These are phyloP conservation scores for Umbellularia californica DNA, from an alignment of 164 flowering plant species.

Conservation along the genomic window DNA sequence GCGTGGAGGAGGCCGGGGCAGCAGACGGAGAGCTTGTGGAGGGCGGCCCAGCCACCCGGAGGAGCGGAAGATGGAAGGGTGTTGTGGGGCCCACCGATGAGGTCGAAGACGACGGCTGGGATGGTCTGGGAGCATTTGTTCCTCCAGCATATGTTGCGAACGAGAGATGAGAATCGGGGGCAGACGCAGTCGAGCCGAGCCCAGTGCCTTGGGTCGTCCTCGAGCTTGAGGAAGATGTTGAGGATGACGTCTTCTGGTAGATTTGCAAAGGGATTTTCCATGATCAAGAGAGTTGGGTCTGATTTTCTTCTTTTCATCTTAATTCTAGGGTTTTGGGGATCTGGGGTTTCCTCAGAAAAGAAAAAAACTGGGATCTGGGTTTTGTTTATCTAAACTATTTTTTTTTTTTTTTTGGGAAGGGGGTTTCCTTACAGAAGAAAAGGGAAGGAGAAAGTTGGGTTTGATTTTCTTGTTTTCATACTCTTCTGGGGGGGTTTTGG, in stretches of 20 bases:
- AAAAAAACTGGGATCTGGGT: background rate
- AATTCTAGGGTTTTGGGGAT: background rate
- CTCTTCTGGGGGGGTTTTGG: background rate
- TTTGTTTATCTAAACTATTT: background rate
- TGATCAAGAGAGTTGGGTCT: background rate
- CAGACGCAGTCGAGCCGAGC: conserved; percentile 78
- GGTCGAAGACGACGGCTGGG: conserved; percentile 68
- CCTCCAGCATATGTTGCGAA: conserved; percentile 53
- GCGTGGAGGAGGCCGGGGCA: conserved; percentile 89
- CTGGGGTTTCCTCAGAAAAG: background rate
- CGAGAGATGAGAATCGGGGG: conserved; percentile 55
- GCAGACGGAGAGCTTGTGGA: conserved; percentile 81
- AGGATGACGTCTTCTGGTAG: conserved; percentile 79
- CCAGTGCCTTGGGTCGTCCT: conserved; percentile 80
- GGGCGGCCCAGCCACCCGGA: conserved; percentile 71
- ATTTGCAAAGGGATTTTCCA: conserved; percentile 9
- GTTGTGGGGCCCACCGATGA: conserved; percentile 17
- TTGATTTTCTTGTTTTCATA: background rate
- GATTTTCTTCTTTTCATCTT: background rate
- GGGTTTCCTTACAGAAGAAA: background rate
- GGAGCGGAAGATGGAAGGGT: conserved; percentile 16
- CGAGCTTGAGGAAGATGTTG: conserved; percentile 63
- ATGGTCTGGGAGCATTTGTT: conserved; percentile 49
- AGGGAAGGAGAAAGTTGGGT: background rate
- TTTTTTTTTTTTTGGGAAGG: background rate